These are phyloP conservation scores for Leccinum obscurum DNA, from an alignment of 768 basidiomycete species.

Conservation along the genomic window DNA sequence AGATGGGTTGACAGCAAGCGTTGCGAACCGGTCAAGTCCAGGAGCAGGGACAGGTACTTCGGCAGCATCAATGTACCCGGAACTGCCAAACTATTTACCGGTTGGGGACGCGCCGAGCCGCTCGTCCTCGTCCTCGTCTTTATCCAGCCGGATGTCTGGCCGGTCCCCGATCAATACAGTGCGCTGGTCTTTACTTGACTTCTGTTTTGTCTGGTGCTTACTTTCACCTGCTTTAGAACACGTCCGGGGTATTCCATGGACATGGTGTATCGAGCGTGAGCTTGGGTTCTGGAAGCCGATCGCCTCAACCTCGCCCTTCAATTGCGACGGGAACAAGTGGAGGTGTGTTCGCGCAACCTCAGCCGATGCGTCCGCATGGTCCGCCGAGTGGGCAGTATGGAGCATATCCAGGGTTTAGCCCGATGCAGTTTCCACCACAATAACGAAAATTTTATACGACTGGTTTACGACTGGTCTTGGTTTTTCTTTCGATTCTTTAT, in stretches of 20 bases:
- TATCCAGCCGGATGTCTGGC: conserved; percentile 34
- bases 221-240: conserved; percentile 18
- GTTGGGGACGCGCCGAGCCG: conserved; percentile 29
- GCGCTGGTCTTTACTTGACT: conserved; percentile 6
- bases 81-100: conserved; percentile 25
- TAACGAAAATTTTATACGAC: neutral
- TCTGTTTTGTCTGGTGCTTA: conserved; percentile 10
- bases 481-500: conserved; percentile 14
- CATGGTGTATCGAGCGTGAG: conserved; percentile 12
- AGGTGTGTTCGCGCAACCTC: conserved; percentile 25
- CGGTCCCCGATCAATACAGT: conserved; percentile 32
- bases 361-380: conserved; percentile 22
- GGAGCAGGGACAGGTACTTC: conserved; percentile 13
- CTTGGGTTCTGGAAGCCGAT: conserved; percentile 14
- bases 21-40: conserved; percentile 17
- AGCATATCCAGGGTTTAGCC: conserved; percentile 19
- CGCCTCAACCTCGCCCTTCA: conserved; percentile 22
- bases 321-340: conserved; percentile 9
- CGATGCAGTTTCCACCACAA: conserved; percentile 27
- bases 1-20: conserved; percentile 29
- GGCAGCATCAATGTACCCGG: conserved; percentile 20
- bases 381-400: conserved; percentile 20
- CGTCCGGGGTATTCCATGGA: conserved; percentile 24
- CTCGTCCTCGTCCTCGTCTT: conserved; percentile 34
- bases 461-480: neutral